Evolutionary conservation across 768 basidiomycete species (phyloP).

Genomic region (Leucocoprinus birnbaumii): DNA sequence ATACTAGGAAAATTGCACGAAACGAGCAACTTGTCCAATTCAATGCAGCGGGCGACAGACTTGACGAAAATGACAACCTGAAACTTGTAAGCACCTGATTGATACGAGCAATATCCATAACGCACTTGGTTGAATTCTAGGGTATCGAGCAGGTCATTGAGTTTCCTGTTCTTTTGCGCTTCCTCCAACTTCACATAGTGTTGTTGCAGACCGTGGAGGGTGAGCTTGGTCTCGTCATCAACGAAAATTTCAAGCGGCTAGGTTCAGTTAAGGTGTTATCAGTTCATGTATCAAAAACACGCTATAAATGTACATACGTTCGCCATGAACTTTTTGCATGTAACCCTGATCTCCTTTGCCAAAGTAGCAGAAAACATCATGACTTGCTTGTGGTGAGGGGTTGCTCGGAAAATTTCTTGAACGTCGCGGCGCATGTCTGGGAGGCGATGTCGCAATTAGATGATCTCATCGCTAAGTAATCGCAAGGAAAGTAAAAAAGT

Average conservation of each 20-base stretch:
- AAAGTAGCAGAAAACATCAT: conserved; percentile 99
- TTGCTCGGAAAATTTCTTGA: conserved; percentile 99
- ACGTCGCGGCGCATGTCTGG: conserved; percentile 99
- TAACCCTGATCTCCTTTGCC: conserved; percentile 93
- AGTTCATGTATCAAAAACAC: neutral
- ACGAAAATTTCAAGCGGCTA: conserved; percentile 99
- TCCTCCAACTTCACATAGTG: conserved; percentile 98
- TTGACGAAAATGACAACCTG: conserved; percentile 99
- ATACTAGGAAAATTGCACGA: conserved; percentile 99
- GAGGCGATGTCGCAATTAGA: conserved; percentile 71
- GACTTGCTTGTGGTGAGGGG: conserved; percentile 99
- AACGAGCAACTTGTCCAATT: conserved; percentile 92
- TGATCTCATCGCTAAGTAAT: conserved; percentile 46
- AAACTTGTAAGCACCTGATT: neutral
- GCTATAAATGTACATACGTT: conserved; percentile 58
- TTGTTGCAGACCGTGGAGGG: conserved; percentile 96
- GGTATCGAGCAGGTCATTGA: conserved; percentile 93
- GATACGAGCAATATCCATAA: neutral
- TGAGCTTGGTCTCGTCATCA: conserved; percentile 98
- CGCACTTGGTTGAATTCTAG: conserved; percentile 97
- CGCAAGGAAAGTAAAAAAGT: conserved; percentile 49
- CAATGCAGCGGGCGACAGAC: conserved; percentile 94
- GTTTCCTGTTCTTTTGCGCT: conserved; percentile 91
- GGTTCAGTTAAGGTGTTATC: neutral
- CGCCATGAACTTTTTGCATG: conserved; percentile 99